Base-by-base conservation (phyloP, 805 yeast species). In the Priceomyces melissophilus region DNA sequence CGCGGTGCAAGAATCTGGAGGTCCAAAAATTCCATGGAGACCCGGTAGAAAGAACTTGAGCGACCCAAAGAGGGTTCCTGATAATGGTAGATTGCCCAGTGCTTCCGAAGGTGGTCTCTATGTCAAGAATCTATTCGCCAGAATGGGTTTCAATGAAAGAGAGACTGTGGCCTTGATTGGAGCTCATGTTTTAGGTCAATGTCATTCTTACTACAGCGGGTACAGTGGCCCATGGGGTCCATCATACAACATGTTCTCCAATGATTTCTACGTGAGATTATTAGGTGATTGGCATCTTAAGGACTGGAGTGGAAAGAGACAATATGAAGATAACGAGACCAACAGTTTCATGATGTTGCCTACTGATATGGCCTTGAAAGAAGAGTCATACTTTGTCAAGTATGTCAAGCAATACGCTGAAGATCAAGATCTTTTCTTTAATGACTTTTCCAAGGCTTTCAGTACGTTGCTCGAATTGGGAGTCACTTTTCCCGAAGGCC, bases 21-120 rank as follows among this genome's bases (percentile, higher is more conserved):
- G 95, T 4, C 95, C 95, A 29, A 73, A 78, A 50, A 69, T 87
- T 42, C 72, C 76, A 13, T 88, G 96, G 96, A 81, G 80, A 62
- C 83, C 93, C 6, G 96, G 96, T 32, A 72, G 96, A 61, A 67
- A 74, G 7, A 88, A 87, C 57, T 63, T 73, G 44, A 62, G 59
- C 2, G 81, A 73, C 44, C 55, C 65, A 12, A 46, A 53, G 13
- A 73, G 77, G 32, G 73, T 73, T 11, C 86, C 89, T 27, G 78
- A 77, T 13, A 82, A 79, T 55, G 88, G 85, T 11, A 73, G 86
- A 55, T 69, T 87, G 35, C 96, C 96, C 4, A 79, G 83, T 54
- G 95, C 89, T 17, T 62, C 81, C 4, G 60, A 71, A 53, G 89
- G 79, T 38, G 75, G 82, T 2, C 65, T 68, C 16, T 89, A 87